phyloP scores from a whole-genome alignment of 2,329 filamentous ascomycete genomes.

The Fusarium abutilonis region DNA sequence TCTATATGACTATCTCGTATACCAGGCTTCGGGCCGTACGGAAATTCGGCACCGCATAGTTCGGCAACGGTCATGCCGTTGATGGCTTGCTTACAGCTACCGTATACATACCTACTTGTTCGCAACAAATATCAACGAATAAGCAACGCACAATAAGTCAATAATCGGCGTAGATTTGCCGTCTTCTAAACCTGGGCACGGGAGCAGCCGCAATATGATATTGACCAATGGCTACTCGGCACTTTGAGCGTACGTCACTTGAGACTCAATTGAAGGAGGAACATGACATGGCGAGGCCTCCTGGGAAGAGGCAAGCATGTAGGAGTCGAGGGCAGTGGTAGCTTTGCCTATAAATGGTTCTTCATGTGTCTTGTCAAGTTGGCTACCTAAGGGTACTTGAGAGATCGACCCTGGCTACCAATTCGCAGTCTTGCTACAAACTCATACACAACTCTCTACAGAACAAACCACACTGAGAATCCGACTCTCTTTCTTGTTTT shows the following conservation, averaged over 20 bases:
- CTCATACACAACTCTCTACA: slow-evolving; percentile 22
- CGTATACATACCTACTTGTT: background rate
- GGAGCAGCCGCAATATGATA: slow-evolving; percentile 20
- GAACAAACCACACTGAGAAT: slow-evolving; percentile 25
- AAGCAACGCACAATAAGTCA: slow-evolving; percentile 18
- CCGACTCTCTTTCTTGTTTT: slow-evolving; percentile 12
- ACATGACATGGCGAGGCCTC: slow-evolving; percentile 18
- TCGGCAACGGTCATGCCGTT: slow-evolving; percentile 39
- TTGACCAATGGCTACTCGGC: slow-evolving; percentile 33
- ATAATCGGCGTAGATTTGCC: slow-evolving; percentile 37
- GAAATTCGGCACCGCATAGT: slow-evolving; percentile 44
- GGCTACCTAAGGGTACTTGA: slow-evolving; percentile 28
- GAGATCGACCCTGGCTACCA: slow-evolving; percentile 24
- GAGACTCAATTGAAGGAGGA: slow-evolving; percentile 2
- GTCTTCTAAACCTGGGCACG: slow-evolving; percentile 16
- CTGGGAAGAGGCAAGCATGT: slow-evolving; percentile 4
- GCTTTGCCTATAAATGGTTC: background rate
- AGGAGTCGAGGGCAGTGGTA: background rate
- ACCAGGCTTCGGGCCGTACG: slow-evolving; percentile 36
- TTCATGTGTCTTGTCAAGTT: slow-evolving; percentile 15
- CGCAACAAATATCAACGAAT: slow-evolving; percentile 23
- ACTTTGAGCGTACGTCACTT: slow-evolving; percentile 33
- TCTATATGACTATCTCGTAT: background rate
- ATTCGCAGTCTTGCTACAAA: slow-evolving; percentile 20
- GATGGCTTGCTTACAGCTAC: slow-evolving; percentile 31